phyloP scores from a whole-genome alignment of 345 rosid species.

The Kandelia obovata region DNA sequence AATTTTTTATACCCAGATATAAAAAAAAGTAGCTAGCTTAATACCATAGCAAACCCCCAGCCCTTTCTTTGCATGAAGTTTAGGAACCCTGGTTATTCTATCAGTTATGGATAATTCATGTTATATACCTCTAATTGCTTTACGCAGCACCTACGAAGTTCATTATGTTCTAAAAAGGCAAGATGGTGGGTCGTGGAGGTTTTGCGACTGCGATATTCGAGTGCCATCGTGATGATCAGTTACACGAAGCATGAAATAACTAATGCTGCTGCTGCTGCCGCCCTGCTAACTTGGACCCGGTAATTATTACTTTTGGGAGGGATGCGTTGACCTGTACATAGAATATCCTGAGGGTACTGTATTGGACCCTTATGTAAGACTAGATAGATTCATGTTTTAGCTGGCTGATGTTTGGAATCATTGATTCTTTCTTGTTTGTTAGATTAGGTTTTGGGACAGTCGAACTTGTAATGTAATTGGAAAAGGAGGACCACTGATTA shows the following conservation, averaged over 20 bases:
- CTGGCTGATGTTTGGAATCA: neutral
- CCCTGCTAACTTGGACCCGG: conserved; percentile 8
- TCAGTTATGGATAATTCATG: neutral
- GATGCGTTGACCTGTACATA: neutral
- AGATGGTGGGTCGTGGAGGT: conserved; percentile 84
- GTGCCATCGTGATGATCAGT: conserved; percentile 41
- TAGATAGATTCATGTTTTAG: neutral
- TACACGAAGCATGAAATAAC: neutral
- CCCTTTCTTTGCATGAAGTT: neutral
- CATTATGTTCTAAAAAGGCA: conserved; percentile 68
- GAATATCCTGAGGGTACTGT: neutral
- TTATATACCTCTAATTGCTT: neutral
- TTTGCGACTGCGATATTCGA: conserved; percentile 66
- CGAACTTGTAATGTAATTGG: too few relatives aligned
- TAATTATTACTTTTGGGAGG: neutral
- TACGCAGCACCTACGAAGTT: conserved; percentile 65
- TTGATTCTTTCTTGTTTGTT: too few relatives aligned
- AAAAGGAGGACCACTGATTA: too few relatives aligned
- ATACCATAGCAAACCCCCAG: too few relatives aligned
- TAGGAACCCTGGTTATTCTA: neutral
- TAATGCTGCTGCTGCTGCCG: neutral
- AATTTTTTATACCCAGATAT: neutral
- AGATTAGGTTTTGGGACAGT: too few relatives aligned
- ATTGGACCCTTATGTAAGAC: neutral
- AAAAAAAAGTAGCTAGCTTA: neutral